Base-by-base conservation (phyloP, 176 grass and related monocot genomes). In the Pharus latifolius region DNA sequence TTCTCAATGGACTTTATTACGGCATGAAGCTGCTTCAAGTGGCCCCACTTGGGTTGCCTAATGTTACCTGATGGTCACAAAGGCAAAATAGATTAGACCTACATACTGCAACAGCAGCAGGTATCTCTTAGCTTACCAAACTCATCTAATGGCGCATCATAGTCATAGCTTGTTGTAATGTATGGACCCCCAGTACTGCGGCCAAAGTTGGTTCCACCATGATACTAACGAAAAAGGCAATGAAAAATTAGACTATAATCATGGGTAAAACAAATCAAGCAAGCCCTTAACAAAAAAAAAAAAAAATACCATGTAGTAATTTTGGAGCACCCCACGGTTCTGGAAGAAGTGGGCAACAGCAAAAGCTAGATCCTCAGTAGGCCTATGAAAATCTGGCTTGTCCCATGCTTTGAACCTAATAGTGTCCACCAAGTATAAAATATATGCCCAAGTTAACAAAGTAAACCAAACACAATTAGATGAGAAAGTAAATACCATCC, bases 91-190 rank as follows among this genome's bases (percentile, higher is more conserved):
- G 59, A 34, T 20, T 25, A 50, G 20, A 63, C 7, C 0, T 50
- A 10, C 20, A 22, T 63, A 18, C 32, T 31, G 19, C 49, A 63
- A 30, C 63, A 42, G 17, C 5, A 71, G 42, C 45, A 30, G 10
- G 64, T 31, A n/a, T 64, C 30, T 24, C 62, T 76, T 30, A 67
- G 43, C 75, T 53, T 50, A 96, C 94, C 94, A 42, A 88, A 97
- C 33, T 97, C 94, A 61, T 97, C 94, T 1, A 97, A 69, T 20
- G 94, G 94, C 4, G 94, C 94, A 31, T 97, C 89, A 0, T 97
- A 97, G 62, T 97, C 94, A 10, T 97, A 97, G 64, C 76, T 77
- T 7, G 94, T 98, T 5, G 75, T 80, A 49, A 93, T 92, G 70
- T 92, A 93, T 1, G 94, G 94, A n/a, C 94, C 94, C 5, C 94